Conservation (phyloP, 2,329 filamentous ascomycete genomes). For the Penicillium sp. region DNA sequence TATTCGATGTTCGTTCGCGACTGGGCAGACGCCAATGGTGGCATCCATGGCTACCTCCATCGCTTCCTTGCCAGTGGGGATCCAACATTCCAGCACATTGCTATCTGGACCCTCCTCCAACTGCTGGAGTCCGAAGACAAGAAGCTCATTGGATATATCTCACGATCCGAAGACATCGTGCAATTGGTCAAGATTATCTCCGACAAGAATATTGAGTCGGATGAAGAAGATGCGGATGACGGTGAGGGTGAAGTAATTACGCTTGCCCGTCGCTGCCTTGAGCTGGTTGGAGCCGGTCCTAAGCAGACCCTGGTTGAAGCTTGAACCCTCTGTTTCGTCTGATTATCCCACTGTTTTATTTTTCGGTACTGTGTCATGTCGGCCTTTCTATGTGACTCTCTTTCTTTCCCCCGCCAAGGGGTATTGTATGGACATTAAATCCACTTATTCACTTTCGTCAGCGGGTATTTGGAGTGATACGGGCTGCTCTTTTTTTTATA, state of each 20-base stretch:
- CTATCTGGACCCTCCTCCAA: constrained; percentile 95
- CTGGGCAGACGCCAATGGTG: constrained; percentile 88
- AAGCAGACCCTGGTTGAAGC: constrained; percentile 80
- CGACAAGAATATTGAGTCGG: constrained; percentile 82
- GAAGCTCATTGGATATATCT: constrained; percentile 81
- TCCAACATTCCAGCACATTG: constrained; percentile 97
- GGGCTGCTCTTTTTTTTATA: constrained; percentile 14
- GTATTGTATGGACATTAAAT: constrained; percentile 38
- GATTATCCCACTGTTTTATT: constrained; percentile 8
- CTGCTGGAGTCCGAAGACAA: constrained; percentile 93
- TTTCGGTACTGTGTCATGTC: constrained; percentile 15
- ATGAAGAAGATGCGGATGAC: constrained; percentile 82
- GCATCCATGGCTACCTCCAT: constrained; percentile 91
- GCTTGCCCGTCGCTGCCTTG: constrained; percentile 84
- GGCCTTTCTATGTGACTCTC: constrained; percentile 9
- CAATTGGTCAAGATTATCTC: constrained; percentile 89
- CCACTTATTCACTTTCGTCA: constrained; percentile 29
- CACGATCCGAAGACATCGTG: constrained; percentile 86
- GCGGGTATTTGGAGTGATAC: constrained; percentile 38
- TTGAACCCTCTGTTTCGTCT: constrained; percentile 37
- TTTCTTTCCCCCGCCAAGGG: constrained; percentile 22
- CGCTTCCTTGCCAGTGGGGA: constrained; percentile 93
- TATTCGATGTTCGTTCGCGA: constrained; percentile 95
- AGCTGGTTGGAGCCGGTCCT: constrained; percentile 75
- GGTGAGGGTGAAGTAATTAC: constrained; percentile 92